phyloP scores from a whole-genome alignment of 495 filamentous ascomycete genomes.

The Aspergillus conjunctus region DNA sequence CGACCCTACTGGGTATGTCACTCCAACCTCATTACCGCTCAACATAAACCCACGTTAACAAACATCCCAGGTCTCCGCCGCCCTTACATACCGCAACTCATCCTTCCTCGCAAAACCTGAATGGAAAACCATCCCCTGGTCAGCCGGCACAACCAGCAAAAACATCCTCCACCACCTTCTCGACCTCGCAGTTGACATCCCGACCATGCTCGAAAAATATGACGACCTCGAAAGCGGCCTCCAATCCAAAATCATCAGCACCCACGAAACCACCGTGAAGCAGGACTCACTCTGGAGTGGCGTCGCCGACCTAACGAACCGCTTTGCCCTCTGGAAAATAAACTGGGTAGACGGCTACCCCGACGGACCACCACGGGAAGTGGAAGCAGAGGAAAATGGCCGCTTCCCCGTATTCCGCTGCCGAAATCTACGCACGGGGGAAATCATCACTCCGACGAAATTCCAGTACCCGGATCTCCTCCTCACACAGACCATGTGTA shows the following conservation, averaged over 20 bases:
- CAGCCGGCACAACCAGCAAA: slow-evolving; percentile 42
- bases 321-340: slow-evolving; percentile 39
- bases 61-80: slow-evolving; percentile 36
- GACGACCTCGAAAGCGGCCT: slow-evolving; percentile 36
- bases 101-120: slow-evolving; percentile 44
- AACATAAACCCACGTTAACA: not conserved
- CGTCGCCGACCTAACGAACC: slow-evolving; percentile 37
- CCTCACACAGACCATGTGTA: slow-evolving; percentile 47
- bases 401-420: slow-evolving; percentile 44
- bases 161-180: slow-evolving; percentile 46
- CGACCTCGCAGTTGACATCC: slow-evolving; percentile 45
- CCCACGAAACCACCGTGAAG: slow-evolving; percentile 42
- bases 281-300: slow-evolving; percentile 42
- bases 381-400: slow-evolving; percentile 27
- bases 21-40: not conserved
- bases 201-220: slow-evolving; percentile 35
- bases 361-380: slow-evolving; percentile 38
- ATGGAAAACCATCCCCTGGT: slow-evolving; percentile 51
- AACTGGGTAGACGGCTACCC: slow-evolving; percentile 41
- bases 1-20: slow-evolving; percentile 48
- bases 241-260: slow-evolving; percentile 25
- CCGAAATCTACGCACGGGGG: slow-evolving; percentile 44
- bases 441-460: slow-evolving; percentile 37
- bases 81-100: slow-evolving; percentile 35
- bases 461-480: slow-evolving; percentile 45